A percentile compares a stretch with the other conserved stretches of the same genome.
Conservation (phyloP, 139 green algal genomes). For the Picochlorum sp. region DNA sequence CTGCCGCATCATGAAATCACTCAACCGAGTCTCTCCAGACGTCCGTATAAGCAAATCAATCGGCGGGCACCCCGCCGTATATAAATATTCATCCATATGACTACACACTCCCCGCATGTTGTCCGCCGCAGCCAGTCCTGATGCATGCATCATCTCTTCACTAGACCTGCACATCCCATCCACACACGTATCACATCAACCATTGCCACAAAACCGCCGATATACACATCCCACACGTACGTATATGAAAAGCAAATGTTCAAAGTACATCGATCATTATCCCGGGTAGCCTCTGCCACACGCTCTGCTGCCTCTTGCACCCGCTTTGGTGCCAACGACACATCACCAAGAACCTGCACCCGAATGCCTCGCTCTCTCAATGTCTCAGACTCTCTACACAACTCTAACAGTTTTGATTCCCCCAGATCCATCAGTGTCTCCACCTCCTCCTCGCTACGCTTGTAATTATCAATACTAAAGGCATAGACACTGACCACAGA, state of each 20-base stretch:
- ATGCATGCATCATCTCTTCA: conserved; percentile 18
- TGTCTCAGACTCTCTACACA: conserved; percentile 51
- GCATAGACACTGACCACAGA: conserved; percentile 80
- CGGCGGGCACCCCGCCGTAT: conserved; percentile 37
- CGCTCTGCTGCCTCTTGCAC: conserved; percentile 58
- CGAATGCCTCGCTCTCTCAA: conserved; percentile 50
- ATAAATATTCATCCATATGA: conserved; percentile 15
- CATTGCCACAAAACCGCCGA: background rate
- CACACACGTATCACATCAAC: background rate
- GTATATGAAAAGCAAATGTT: conserved; percentile 95
- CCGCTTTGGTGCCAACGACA: conserved; percentile 47
- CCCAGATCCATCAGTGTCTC: conserved; percentile 71
- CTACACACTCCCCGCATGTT: background rate
- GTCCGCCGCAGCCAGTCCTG: conserved; percentile 1
- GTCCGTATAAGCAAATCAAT: conserved; percentile 85
- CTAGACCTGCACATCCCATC: conserved; percentile 14
- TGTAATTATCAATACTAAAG: conserved; percentile 95
- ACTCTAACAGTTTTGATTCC: conserved; percentile 59
- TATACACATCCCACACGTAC: conserved; percentile 18
- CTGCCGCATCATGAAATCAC: conserved; percentile 87
- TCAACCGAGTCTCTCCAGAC: conserved; percentile 78
- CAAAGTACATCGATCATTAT: conserved; percentile 38
- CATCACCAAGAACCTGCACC: conserved; percentile 71
- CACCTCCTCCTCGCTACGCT: conserved; percentile 64
- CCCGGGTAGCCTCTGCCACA: conserved; percentile 57